Evolutionary conservation across 371 early-diverging fungal species (phyloP), one percentile per base, ranked within the genome.

Genomic region (Mortierella polycephala): DNA sequence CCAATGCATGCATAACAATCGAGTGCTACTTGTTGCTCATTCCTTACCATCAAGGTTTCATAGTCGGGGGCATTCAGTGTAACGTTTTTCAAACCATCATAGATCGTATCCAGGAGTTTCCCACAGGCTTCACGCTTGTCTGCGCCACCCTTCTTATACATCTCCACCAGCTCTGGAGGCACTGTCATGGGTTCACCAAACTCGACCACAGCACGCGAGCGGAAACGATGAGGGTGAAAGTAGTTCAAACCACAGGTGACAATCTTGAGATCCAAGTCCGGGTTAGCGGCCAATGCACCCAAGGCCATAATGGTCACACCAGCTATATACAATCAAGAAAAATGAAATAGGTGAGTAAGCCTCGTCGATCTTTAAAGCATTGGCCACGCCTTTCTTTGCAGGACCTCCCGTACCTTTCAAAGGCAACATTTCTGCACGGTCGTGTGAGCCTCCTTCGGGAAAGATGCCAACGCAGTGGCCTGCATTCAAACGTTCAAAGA

Each of bases 391-490:
- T 30, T 30, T 30, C 30, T 30, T 30, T 30, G 30, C 30, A 30
- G 30, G 4, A 30, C 30, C 30, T 30, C 4, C 30, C 23, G 57
- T 85, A 89, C 89, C 89, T 89, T 98, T 98, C 57, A 99, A 83
- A 14, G 99, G 99, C 56, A 99, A 80, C 89, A 99, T 90, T 64
- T 96, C 94, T 13, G 96, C 86, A 57, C 97, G 92, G 81, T 99
- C 99, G 81, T 99, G 99, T 63, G 93, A 93, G 11, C 99, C 98
- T 49, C 98, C 98, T 81, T 98, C 99, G 5, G 99, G 99, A 81
- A 99, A 99, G 57, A 99, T 96, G 12, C 97, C 98, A 14, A 98
- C 89, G 68, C 96, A 94, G 52, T 91, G 91, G 40, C 94, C 91
- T 16, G 85, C 81, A 62, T 91, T 85, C 42, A 99, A 82, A 16